These are phyloP conservation scores for Lentinus brumalis DNA, from an alignment of 768 basidiomycete species.

Conservation along the genomic window DNA sequence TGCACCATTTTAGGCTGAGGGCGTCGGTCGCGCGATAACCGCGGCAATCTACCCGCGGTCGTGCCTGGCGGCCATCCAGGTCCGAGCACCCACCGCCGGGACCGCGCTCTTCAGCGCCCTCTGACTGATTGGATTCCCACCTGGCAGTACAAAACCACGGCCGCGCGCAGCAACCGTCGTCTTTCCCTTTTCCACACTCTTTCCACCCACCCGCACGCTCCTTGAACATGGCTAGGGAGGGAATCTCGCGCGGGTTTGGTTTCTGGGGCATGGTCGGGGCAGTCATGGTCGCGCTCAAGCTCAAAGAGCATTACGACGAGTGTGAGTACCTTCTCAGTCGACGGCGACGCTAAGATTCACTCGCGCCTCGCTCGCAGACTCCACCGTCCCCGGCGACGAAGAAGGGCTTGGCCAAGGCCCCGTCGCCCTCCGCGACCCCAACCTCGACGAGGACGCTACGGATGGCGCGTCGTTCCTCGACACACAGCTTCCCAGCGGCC, in stretches of 20 bases:
- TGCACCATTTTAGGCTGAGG: background rate
- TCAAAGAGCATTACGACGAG: conserved; percentile 49
- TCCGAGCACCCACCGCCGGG: background rate
- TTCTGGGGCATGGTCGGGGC: conserved; percentile 48
- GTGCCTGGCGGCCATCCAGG: background rate
- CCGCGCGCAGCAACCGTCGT: background rate
- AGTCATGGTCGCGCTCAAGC: conserved; percentile 48
- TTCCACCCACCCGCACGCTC: background rate
- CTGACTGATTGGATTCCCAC: background rate
- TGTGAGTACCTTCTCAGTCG: conserved; percentile 36
- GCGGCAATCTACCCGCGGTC: background rate
- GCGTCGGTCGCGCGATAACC: conserved; percentile 9
- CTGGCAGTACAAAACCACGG: background rate
- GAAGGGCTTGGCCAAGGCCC: conserved; percentile 31
- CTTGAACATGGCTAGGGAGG: conserved; percentile 7
- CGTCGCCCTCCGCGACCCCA: conserved; percentile 26
- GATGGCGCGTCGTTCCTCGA: conserved; percentile 26
- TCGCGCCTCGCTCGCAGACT: conserved; percentile 36
- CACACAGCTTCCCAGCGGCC: conserved; percentile 25
- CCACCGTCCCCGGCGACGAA: conserved; percentile 43
- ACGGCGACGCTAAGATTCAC: background rate
- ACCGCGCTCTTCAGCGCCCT: background rate
- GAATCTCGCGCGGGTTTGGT: conserved; percentile 17
- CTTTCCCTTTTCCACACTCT: conserved; percentile 9
- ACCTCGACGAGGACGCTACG: conserved; percentile 23